Evolutionary conservation across 1,284 basidiomycete species (phyloP).

Genomic region (Irpex sp.): DNA sequence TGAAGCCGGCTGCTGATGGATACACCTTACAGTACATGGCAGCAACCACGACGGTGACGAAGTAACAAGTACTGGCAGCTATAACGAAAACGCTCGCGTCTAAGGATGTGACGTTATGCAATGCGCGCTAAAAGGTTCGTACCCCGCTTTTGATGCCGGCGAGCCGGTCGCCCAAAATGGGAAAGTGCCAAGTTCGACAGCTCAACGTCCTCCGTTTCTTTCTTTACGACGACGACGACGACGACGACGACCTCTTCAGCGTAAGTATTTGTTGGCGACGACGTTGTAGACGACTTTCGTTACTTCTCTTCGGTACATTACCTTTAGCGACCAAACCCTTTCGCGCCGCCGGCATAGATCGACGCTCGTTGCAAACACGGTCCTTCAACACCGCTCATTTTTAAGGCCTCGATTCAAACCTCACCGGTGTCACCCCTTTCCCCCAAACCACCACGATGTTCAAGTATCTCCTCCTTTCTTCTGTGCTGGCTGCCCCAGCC

Average conservation of each 20-base stretch:
- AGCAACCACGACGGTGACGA: too few species aligned
- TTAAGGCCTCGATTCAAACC: background rate
- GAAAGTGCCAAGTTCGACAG: background rate
- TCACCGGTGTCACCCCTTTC: background rate
- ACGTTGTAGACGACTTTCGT: background rate
- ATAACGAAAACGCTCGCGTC: too few species aligned
- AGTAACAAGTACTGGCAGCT: too few species aligned
- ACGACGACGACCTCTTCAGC: background rate
- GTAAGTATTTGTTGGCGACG: background rate
- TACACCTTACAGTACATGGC: too few species aligned
- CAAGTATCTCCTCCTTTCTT: conserved; percentile 9
- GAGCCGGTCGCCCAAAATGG: background rate
- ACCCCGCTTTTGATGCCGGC: too few species aligned
- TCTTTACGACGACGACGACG: conserved; percentile 1
- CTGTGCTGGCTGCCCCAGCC: conserved; percentile 19
- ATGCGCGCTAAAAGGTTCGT: too few species aligned
- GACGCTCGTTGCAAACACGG: background rate
- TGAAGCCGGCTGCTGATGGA: too few species aligned
- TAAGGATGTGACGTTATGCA: too few species aligned
- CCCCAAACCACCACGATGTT: conserved; percentile 13
- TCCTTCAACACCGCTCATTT: conserved; percentile 1
- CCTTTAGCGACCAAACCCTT: background rate
- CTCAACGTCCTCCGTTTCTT: background rate
- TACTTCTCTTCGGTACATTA: background rate
- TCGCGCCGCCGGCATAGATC: background rate